phyloP scores from a whole-genome alignment of 2,329 filamentous ascomycete species.

The Purpureocillium lavendulum region DNA sequence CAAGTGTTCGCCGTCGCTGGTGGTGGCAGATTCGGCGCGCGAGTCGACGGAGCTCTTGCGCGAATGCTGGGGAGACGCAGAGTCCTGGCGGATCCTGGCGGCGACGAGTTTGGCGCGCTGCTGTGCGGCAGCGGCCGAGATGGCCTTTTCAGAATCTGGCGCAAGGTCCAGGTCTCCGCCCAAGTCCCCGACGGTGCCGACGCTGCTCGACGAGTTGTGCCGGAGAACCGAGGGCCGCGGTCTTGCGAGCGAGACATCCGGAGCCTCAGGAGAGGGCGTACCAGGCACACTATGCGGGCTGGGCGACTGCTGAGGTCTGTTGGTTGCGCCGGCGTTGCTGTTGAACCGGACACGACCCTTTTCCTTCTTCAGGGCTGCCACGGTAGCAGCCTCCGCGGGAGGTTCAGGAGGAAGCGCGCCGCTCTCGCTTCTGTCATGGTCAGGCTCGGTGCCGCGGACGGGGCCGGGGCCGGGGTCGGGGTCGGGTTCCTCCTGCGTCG shows the following conservation, averaged over 20 bases:
- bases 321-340: conserved; percentile 29
- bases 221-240: conserved; percentile 34
- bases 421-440: background rate
- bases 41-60: conserved; percentile 28
- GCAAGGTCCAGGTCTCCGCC: conserved; percentile 15
- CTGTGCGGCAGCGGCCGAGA: conserved; percentile 32
- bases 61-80: conserved; percentile 22
- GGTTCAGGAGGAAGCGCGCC: too few relatives aligned
- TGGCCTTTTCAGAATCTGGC: conserved; percentile 14
- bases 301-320: conserved; percentile 12
- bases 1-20: conserved; percentile 16
- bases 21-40: conserved; percentile 16
- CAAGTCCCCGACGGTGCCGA: conserved; percentile 17
- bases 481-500: background rate
- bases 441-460: too few relatives aligned
- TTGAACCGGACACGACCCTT: conserved; percentile 41
- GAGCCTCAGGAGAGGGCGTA: background rate
- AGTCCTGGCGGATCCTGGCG: conserved; percentile 27
- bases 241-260: conserved; percentile 12
- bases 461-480: background rate
- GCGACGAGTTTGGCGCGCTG: conserved; percentile 33
- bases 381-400: background rate
- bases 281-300: background rate
- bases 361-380: conserved; percentile 25
- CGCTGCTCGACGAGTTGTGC: conserved; percentile 30